phyloP scores from a whole-genome alignment of 1,284 basidiomycete genomes.

The Moniliella sp. region DNA sequence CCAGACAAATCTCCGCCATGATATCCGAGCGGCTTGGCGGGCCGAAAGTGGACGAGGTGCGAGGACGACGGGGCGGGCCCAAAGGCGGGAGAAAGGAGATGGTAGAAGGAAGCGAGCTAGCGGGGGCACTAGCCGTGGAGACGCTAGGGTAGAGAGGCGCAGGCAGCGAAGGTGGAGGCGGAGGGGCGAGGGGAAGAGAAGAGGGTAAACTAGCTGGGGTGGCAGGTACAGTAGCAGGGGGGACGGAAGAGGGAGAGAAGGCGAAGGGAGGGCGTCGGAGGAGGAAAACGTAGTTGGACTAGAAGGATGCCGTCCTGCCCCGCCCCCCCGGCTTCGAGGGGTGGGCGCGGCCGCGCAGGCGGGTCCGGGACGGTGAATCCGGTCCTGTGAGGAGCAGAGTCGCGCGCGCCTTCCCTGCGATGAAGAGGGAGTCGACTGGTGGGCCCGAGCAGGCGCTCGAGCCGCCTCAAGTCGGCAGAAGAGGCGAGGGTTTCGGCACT shows the following conservation, averaged over 20 bases:
- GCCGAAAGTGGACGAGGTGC: neutral
- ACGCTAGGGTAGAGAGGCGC: neutral
- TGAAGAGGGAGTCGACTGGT: no score
- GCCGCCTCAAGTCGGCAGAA: neutral
- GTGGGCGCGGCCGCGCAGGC: neutral
- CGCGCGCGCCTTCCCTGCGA: no score
- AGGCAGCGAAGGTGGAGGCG: neutral
- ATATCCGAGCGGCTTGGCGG: neutral
- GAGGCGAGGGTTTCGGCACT: neutral
- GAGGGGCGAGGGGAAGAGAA: neutral
- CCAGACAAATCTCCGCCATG: neutral
- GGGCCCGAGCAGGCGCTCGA: neutral
- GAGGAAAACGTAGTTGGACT: no score
- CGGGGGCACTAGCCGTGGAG: no score
- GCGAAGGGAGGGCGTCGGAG: no score
- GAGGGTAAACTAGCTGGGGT: neutral
- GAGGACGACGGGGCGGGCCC: neutral
- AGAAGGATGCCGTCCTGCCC: no score
- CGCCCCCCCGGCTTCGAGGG: no score
- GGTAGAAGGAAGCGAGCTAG: no score
- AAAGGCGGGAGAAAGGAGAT: neutral
- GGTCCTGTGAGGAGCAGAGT: neutral
- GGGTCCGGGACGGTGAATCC: neutral
- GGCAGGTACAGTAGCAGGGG: neutral
- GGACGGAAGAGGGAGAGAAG: no score